A percentile compares a stretch with the other conserved stretches of the same genome.
Conservation (phyloP, 768 basidiomycete species). For the Mycena vulgaris region DNA sequence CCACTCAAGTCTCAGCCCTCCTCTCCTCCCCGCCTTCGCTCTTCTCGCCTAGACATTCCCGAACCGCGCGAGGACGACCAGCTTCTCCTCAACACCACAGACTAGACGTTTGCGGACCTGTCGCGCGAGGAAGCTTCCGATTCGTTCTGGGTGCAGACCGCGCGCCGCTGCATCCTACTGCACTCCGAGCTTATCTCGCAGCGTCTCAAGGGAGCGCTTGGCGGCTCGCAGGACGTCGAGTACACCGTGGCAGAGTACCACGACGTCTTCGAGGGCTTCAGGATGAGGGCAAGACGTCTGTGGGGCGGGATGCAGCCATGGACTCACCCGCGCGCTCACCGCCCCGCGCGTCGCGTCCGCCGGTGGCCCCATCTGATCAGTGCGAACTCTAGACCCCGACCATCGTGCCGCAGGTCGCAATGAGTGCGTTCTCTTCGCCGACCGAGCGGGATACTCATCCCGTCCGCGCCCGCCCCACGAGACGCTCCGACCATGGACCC, state of each 20-base stretch:
- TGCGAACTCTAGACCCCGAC: slow-evolving; percentile 18
- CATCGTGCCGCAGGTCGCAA: slow-evolving; percentile 35
- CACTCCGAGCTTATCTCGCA: slow-evolving; percentile 94
- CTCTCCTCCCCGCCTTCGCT: slow-evolving; percentile 77
- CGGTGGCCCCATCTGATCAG: not conserved
- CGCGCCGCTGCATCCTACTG: slow-evolving; percentile 81
- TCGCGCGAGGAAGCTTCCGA: slow-evolving; percentile 78
- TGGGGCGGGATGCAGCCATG: slow-evolving; percentile 60
- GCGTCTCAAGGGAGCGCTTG: slow-evolving; percentile 88
- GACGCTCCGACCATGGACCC: no score
- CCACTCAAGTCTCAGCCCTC: slow-evolving; percentile 80
- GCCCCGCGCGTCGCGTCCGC: slow-evolving; percentile 12
- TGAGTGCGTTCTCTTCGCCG: slow-evolving; percentile 22
- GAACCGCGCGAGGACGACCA: slow-evolving; percentile 45
- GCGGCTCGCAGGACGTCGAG: slow-evolving; percentile 86
- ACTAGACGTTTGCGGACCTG: slow-evolving; percentile 84
- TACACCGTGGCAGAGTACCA: slow-evolving; percentile 52
- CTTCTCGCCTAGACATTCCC: slow-evolving; percentile 82
- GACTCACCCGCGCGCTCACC: slow-evolving; percentile 56
- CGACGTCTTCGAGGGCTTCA: slow-evolving; percentile 56
- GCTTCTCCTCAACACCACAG: slow-evolving; percentile 68
- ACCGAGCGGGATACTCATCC: slow-evolving; percentile 53
- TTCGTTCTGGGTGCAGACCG: slow-evolving; percentile 78
- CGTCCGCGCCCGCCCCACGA: slow-evolving; percentile 72
- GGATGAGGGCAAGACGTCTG: slow-evolving; percentile 55